Evolutionary conservation across 2,329 filamentous ascomycete genomes (phyloP).

Genomic region (Penicillium sp.): DNA sequence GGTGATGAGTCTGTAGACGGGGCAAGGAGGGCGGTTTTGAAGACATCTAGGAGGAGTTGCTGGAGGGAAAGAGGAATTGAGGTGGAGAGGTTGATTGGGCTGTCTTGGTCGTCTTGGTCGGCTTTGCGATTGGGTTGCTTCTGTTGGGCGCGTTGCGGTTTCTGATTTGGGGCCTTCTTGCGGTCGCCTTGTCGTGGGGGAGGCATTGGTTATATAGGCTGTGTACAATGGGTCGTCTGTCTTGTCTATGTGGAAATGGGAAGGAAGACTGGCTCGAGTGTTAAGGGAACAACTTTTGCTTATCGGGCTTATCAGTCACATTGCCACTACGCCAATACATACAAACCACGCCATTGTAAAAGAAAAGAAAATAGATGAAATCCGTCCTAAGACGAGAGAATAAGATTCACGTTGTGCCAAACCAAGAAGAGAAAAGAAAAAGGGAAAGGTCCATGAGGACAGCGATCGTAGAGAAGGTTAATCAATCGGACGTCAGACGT

Average conservation of each 20-base stretch:
- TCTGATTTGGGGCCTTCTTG: constrained; percentile 7
- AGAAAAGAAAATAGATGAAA: neutral
- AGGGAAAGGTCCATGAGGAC: constrained; percentile 10
- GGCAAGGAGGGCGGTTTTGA: constrained; percentile 58
- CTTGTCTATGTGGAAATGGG: neutral
- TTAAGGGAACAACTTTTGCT: constrained; percentile 7
- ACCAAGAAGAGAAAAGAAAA: constrained; percentile 13
- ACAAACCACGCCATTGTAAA: constrained; percentile 3
- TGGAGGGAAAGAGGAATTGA: constrained; percentile 53
- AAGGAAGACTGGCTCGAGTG: constrained; percentile 1
- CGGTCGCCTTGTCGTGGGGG: constrained; percentile 11
- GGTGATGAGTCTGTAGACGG: neutral
- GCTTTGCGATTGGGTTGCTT: constrained; percentile 8
- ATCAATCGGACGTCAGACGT: constrained; percentile 24
- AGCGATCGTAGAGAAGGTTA: constrained; percentile 25
- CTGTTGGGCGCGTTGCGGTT: constrained; percentile 5
- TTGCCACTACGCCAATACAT: constrained; percentile 11
- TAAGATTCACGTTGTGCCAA: constrained; percentile 11
- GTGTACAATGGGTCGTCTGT: neutral
- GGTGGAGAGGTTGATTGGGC: constrained; percentile 23
- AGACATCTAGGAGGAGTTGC: constrained; percentile 68
- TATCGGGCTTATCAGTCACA: constrained; percentile 18
- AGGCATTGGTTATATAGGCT: constrained; percentile 4
- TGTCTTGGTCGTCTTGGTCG: constrained; percentile 2
- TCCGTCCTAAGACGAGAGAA: constrained; percentile 4